A percentile compares a stretch with the other conserved stretches of the same genome.
phyloP scores from a whole-genome alignment of 495 filamentous ascomycete genomes.

The Geoglossum glabrum region DNA sequence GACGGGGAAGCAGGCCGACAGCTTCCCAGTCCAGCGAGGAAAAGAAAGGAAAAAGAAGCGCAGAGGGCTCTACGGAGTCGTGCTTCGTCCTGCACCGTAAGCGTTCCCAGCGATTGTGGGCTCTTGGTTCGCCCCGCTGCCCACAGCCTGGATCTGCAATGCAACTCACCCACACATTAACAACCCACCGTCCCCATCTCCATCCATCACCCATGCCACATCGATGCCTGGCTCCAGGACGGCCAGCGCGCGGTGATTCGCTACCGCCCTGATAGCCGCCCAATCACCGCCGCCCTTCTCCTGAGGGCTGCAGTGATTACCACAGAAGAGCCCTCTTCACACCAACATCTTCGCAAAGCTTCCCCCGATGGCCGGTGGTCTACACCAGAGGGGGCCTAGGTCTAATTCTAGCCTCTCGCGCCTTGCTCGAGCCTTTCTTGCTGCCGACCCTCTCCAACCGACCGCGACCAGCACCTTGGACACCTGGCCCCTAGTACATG shows the following conservation, averaged over 20 bases:
- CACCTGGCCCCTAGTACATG: no score
- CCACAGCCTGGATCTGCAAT: not conserved
- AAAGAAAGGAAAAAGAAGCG: not conserved
- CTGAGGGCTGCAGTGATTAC: not conserved
- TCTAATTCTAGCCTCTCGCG: no score
- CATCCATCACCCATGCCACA: not conserved
- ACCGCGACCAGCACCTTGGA: no score
- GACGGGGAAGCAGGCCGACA: not conserved
- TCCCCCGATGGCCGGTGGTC: no score
- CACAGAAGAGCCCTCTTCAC: no score
- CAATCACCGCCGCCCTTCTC: not conserved
- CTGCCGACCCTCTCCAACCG: no score
- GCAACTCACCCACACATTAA: not conserved
- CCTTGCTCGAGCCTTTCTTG: no score
- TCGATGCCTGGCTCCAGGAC: not conserved
- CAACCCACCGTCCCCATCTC: no score
- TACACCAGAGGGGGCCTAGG: no score
- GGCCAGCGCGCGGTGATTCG: no score
- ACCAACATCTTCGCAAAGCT: no score
- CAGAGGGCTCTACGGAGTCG: not conserved
- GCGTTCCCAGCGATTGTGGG: not conserved
- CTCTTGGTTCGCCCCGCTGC: not conserved
- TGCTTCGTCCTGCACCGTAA: no score
- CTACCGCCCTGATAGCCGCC: not conserved
- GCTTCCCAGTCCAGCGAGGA: not conserved